Conservation (phyloP, 177 flowering plant species). For the Vitis hybrid region DNA sequence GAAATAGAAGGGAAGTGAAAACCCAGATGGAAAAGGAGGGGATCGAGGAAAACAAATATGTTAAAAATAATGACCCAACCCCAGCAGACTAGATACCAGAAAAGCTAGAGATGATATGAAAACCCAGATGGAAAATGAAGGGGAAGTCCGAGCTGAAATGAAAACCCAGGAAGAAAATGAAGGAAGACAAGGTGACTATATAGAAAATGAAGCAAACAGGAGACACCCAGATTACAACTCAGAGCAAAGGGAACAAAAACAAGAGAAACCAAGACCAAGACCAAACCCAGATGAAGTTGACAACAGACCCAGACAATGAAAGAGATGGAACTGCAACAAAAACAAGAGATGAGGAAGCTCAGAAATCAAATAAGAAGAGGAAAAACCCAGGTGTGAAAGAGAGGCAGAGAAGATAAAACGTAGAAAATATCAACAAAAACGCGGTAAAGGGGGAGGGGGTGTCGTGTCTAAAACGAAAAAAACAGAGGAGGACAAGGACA, state of each 20-base stretch:
- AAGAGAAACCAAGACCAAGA: background rate
- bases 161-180: slow-evolving; percentile 1
- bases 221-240: background rate
- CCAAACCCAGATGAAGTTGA: background rate
- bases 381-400: background rate
- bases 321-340: background rate
- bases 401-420: background rate
- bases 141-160: background rate
- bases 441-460: background rate
- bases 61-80: too few species aligned
- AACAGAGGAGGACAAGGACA: background rate
- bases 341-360: background rate
- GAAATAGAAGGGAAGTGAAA: background rate
- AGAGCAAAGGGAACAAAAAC: background rate
- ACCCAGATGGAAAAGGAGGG: background rate
- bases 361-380: background rate
- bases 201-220: background rate
- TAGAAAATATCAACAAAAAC: background rate
- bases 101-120: background rate
- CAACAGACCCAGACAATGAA: background rate
- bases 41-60: background rate
- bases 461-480: slow-evolving; percentile 12
- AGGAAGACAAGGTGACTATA: background rate
- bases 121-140: slow-evolving; percentile 1
- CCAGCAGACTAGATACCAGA: background rate